Evolutionary conservation across 176 grass and related monocot species (phyloP).

Genomic region (Aechmea fasciata): DNA sequence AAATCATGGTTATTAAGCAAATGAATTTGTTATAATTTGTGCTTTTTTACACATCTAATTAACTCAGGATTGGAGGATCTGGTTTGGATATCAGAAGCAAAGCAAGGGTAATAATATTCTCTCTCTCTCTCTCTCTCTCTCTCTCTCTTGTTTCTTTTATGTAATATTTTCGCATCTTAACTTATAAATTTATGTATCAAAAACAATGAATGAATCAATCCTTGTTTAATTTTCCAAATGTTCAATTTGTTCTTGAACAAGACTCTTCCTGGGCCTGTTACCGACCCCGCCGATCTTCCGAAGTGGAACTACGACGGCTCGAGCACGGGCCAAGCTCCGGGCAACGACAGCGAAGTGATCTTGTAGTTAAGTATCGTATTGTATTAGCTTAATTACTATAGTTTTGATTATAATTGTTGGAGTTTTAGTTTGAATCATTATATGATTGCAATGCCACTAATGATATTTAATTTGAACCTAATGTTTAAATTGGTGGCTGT

Average conservation of each 20-base stretch:
- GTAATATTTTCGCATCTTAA: neutral
- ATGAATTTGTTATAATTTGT: neutral
- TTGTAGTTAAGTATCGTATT: constrained; percentile 49
- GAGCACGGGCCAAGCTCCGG: constrained; percentile 97
- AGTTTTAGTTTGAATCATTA: too few species aligned
- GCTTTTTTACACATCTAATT: neutral
- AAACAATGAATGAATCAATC: too few species aligned
- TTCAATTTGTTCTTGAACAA: constrained; percentile 3
- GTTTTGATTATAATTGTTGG: too few species aligned
- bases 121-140: neutral
- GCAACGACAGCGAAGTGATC: constrained; percentile 97
- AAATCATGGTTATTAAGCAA: neutral
- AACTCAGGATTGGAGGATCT: constrained; percentile 94
- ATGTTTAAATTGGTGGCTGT: constrained; percentile 15
- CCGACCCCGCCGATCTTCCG: constrained; percentile 67
- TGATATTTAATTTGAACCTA: neutral
- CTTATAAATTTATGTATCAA: too few species aligned
- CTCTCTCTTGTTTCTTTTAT: neutral
- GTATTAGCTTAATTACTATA: too few species aligned
- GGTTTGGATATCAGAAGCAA: constrained; percentile 98
- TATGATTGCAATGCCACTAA: too few species aligned
- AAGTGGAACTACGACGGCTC: constrained; percentile 99
- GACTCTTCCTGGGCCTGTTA: constrained; percentile 70
- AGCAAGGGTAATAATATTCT: constrained; percentile 71
- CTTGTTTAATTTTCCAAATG: too few species aligned